Conservation (phyloP, 2,329 filamentous ascomycete genomes). For the Penicillium paneum region DNA sequence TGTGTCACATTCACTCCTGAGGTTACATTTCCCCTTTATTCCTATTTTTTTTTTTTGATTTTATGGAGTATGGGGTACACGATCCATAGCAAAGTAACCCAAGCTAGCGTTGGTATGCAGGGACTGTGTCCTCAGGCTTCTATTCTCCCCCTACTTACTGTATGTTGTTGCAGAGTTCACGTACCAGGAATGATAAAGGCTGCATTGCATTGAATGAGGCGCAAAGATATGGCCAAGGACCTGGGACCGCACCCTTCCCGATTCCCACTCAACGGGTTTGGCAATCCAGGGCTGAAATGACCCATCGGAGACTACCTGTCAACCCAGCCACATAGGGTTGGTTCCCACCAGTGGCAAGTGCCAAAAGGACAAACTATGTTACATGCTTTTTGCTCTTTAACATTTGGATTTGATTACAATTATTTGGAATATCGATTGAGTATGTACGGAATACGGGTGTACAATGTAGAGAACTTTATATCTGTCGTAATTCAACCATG, state of each 20-base stretch:
- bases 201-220: slow-evolving; percentile 7
- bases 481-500: slow-evolving; percentile 1
- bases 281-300: slow-evolving; percentile 5
- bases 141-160: neutral
- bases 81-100: slow-evolving; percentile 9
- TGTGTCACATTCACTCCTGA: slow-evolving; percentile 22
- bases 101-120: slow-evolving; percentile 20
- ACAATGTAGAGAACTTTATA: neutral
- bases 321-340: neutral
- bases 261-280: slow-evolving; percentile 1
- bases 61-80: slow-evolving; percentile 1
- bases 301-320: slow-evolving; percentile 11
- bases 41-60: neutral
- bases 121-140: slow-evolving; percentile 9
- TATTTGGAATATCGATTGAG: slow-evolving; percentile 4
- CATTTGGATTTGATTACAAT: slow-evolving; percentile 3
- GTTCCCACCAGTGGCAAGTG: slow-evolving; percentile 4
- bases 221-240: slow-evolving; percentile 8
- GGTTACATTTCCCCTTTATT: neutral
- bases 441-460: neutral
- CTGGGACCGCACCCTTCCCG: slow-evolving; percentile 1
- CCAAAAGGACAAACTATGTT: slow-evolving; percentile 12
- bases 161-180: neutral
- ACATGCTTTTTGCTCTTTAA: slow-evolving; percentile 6
- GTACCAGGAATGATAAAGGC: slow-evolving; percentile 5